Conservation (phyloP, 495 filamentous ascomycete species). For the Penicillium verhagenii region DNA sequence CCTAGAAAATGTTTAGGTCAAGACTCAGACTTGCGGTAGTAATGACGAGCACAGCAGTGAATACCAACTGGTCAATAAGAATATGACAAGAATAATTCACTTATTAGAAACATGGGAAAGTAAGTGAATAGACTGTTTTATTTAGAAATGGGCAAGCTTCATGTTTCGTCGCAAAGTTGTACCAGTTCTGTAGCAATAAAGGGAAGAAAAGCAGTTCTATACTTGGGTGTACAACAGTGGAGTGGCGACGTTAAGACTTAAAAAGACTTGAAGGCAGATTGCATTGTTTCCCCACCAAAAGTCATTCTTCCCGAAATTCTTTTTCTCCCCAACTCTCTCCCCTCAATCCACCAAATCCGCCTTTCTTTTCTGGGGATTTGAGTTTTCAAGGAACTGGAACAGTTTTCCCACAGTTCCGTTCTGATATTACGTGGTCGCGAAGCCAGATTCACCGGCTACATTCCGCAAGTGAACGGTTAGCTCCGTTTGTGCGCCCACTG, state of each 20-base stretch:
- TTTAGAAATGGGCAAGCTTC: no score
- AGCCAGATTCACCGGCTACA: slow-evolving; percentile 1
- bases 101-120: no score
- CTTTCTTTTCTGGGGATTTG: slow-evolving; percentile 24
- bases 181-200: no score
- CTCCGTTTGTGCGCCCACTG: slow-evolving; percentile 34
- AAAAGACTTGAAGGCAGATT: slow-evolving; percentile 20
- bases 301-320: slow-evolving; percentile 33
- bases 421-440: slow-evolving; percentile 13
- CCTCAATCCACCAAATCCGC: slow-evolving; percentile 17
- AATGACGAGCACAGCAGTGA: no score
- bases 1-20: no score
- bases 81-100: no score
- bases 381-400: slow-evolving; percentile 5
- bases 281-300: slow-evolving; percentile 26
- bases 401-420: slow-evolving; percentile 11
- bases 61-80: no score
- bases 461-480: slow-evolving; percentile 31
- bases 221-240: neutral
- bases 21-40: no score
- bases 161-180: no score
- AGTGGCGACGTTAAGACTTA: slow-evolving; percentile 8
- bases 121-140: no score
- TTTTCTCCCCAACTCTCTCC: slow-evolving; percentile 23
- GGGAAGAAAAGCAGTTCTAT: no score